Conservation (phyloP, 768 basidiomycete genomes). For the Kondoa subrosea region DNA sequence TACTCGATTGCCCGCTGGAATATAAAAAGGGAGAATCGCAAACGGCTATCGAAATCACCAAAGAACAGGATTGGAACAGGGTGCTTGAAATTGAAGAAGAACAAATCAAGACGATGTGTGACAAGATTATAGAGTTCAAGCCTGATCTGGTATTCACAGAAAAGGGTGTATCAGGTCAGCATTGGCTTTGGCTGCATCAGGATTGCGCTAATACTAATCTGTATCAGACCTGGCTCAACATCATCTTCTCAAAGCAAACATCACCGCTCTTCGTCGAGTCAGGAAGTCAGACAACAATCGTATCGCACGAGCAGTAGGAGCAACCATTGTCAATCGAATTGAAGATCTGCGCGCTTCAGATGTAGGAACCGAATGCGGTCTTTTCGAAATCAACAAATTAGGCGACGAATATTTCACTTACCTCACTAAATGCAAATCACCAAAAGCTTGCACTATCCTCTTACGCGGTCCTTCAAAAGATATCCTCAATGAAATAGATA, state of each 20-base stretch:
- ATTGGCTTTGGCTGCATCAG: neutral
- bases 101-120: constrained; percentile 73
- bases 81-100: constrained; percentile 93
- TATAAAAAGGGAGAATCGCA: constrained; percentile 99
- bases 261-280: constrained; percentile 89
- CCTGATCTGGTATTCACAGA: constrained; percentile 91
- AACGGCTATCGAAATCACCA: constrained; percentile 94
- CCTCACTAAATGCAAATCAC: constrained; percentile 71
- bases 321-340: constrained; percentile 88
- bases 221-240: constrained; percentile 74
- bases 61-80: constrained; percentile 80
- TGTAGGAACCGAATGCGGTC: constrained; percentile 78
- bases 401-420: constrained; percentile 99
- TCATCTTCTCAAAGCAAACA: constrained; percentile 64
- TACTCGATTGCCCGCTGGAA: constrained; percentile 74
- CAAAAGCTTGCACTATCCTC: constrained; percentile 95
- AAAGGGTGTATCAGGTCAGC: constrained; percentile 86
- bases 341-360: constrained; percentile 87
- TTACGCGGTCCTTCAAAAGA: constrained; percentile 96
- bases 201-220: neutral
- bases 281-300: constrained; percentile 99
- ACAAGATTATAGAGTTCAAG: constrained; percentile 75
- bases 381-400: constrained; percentile 94
- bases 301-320: constrained; percentile 84
- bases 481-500: constrained; percentile 92